phyloP scores from a whole-genome alignment of 345 rosid species.

The Limnanthes douglasii region DNA sequence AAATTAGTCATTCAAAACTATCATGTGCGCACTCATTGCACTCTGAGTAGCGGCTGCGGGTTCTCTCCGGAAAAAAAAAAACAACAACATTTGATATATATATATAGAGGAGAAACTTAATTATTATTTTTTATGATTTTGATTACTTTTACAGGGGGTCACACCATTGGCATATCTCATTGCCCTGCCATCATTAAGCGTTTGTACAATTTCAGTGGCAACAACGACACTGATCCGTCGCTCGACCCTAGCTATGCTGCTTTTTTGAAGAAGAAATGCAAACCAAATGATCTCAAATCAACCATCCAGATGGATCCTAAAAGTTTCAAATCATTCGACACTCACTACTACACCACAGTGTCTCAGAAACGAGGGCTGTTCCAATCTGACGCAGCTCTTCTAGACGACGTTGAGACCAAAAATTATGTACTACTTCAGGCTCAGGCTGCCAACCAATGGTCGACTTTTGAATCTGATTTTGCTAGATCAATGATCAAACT shows the following conservation, averaged over 20 bases:
- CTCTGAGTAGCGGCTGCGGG: too few species aligned
- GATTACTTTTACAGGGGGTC: constrained; percentile 14
- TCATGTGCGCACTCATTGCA: too few species aligned
- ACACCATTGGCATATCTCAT: constrained; percentile 35
- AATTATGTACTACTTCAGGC: constrained; percentile 5
- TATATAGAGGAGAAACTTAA: neutral
- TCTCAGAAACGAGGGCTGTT: constrained; percentile 26
- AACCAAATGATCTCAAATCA: constrained; percentile 14
- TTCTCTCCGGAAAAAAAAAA: too few species aligned
- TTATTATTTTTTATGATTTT: neutral
- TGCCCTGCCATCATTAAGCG: constrained; percentile 15
- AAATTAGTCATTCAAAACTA: constrained; percentile 5
- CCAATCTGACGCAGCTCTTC: constrained; percentile 37
- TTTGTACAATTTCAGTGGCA: constrained; percentile 32
- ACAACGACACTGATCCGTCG: constrained; percentile 32
- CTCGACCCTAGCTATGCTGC: constrained; percentile 19
- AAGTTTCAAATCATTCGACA: constrained; percentile 25
- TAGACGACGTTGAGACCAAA: constrained; percentile 14
- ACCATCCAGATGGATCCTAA: constrained; percentile 35
- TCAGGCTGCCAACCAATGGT: constrained; percentile 9
- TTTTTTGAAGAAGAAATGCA: constrained; percentile 20
- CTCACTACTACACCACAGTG: constrained; percentile 18
- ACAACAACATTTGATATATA: neutral
- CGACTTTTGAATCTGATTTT: constrained; percentile 20
- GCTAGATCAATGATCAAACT: constrained; percentile 31